Evolutionary conservation across 768 basidiomycete species (phyloP).

Genomic region (Rhodotorula paludigena): DNA sequence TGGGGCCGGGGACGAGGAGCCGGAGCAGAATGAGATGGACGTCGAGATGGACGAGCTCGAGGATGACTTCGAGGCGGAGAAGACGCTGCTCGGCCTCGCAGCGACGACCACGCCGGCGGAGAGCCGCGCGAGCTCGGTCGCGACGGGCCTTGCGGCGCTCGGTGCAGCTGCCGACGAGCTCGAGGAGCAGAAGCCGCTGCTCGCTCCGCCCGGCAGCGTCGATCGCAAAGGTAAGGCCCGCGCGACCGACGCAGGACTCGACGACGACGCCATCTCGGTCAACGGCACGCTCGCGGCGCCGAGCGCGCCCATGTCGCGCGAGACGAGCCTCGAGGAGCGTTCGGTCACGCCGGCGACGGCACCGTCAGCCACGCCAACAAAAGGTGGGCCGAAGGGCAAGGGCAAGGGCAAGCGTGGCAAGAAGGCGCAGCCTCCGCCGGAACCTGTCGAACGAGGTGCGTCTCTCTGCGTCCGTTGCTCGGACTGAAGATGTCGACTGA

Average conservation of each 20-base stretch:
- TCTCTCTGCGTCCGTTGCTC: background rate
- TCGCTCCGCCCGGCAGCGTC: background rate
- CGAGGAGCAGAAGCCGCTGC: background rate
- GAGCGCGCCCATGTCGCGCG: conserved; percentile 8
- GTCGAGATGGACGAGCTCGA: background rate
- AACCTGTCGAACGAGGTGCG: conserved; percentile 16
- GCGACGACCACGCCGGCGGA: conserved; percentile 6
- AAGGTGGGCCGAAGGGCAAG: background rate
- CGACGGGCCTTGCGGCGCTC: background rate
- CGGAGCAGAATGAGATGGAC: background rate
- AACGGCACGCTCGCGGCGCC: background rate
- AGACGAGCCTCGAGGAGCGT: conserved; percentile 4
- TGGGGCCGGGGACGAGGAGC: background rate
- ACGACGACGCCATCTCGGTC: conserved; percentile 4
- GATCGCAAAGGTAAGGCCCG: conserved; percentile 4
- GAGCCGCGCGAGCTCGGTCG: conserved; percentile 1
- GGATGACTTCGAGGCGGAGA: background rate
- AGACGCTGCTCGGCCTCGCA: too few species aligned
- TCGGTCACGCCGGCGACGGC: background rate
- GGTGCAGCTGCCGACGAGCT: background rate
- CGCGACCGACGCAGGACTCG: background rate
- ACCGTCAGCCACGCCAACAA: background rate
- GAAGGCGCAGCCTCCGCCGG: conserved; percentile 2
- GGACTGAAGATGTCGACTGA: too few species aligned
- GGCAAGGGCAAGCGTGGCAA: conserved; percentile 1